Conservation (phyloP, 345 rosid species). For the Trapa incisa region DNA sequence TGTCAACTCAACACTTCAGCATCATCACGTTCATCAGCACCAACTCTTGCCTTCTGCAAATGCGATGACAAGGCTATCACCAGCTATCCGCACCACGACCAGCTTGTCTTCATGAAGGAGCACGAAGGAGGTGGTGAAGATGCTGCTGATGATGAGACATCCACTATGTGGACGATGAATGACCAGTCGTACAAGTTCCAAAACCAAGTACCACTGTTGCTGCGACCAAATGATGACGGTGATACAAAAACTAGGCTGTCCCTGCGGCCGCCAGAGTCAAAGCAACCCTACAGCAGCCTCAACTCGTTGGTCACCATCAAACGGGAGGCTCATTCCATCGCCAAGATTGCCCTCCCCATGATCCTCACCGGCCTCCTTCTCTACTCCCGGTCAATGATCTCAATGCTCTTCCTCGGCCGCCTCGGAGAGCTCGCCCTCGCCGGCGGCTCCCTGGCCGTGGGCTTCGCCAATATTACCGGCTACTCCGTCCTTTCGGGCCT, state of each 20-base stretch:
- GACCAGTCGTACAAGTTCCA: not conserved
- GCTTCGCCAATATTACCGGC: conserved; percentile 27
- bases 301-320: conserved; percentile 10
- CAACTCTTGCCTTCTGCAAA: conserved; percentile 4
- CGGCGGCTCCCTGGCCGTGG: conserved; percentile 34
- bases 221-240: not conserved
- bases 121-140: not conserved
- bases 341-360: conserved; percentile 31
- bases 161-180: too few relatives aligned
- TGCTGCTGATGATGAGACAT: not conserved
- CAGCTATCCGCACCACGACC: not conserved
- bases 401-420: conserved; percentile 43
- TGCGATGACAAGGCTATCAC: conserved; percentile 7
- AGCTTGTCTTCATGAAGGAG: conserved; percentile 4
- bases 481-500: conserved; percentile 19
- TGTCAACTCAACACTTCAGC: conserved; percentile 3
- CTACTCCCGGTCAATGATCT: conserved; percentile 40
- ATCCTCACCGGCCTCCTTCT: conserved; percentile 30
- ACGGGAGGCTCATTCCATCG: conserved; percentile 21
- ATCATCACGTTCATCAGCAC: not conserved
- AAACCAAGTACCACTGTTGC: not conserved
- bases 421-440: conserved; percentile 33
- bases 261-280: too few relatives aligned
- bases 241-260: not conserved
- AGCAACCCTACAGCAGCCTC: not conserved